Evolutionary conservation across 495 filamentous ascomycete species (phyloP), one percentile per base, ranked within the genome.

Genomic region (Barbatosphaeria neglecta): DNA sequence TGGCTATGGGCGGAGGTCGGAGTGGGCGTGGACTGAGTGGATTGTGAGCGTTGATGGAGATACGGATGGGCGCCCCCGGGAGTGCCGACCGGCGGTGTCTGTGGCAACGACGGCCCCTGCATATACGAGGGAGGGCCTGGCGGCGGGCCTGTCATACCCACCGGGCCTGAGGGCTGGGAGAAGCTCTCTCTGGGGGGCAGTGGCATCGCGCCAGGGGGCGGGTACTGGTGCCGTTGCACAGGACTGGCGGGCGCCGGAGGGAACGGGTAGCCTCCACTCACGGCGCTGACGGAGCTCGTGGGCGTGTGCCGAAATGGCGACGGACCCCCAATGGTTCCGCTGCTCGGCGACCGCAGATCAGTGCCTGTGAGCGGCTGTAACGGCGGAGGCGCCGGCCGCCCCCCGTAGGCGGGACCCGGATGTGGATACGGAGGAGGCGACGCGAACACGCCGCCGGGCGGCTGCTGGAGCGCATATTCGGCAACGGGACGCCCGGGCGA

Each of bases 1-100:
- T 77, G 77, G 56, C 72, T 70, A 23, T 76, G 73, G 15, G 72
- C 68, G 18, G 76, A 80, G 1, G 74, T 76, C 19, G 77, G 75
- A 16, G 77, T 80, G 19, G 76, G 63, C 16, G 68, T 71, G n/a
- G 68, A 76, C 31, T 75, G 68, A 13, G 70, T 69, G 15, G 69
- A 70, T 42, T 67, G 68, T 22, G 70, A 69, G 50, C 64, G 59
- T 47, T 72, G 66, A 13, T 66, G 63, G 28, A 64, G 59, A 50
- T 66, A 70, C 25, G 66, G 57, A 41, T 67, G 63, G 22, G 64
- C 55, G 37, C 61, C 64, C 43, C 66, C 69, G 16, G 68, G 65
- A 7, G 70, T 69, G 19, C 60, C 65, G 46, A 72, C 59, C 22
- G 71, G 69, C 25, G 73, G 68, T 49, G 71, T 75, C 45, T 76